Conservation (phyloP, 1,139 yeast genomes). For the Scheffersomyces parashehatae region DNA sequence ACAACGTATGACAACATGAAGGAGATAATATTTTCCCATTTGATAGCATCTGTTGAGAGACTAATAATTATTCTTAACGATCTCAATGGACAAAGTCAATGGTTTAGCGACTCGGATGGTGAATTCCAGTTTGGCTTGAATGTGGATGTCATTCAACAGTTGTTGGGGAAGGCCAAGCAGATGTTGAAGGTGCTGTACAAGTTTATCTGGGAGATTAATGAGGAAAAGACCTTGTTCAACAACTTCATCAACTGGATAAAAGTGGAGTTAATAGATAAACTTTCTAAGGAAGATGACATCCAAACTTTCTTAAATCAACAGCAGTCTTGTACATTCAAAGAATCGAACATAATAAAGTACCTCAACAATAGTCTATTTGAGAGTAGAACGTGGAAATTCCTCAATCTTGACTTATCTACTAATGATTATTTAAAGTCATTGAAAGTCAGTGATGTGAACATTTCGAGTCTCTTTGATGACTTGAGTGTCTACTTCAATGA, state of each 20-base stretch:
- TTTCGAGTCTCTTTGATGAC: constrained; percentile 7
- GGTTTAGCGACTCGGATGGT: constrained; percentile 26
- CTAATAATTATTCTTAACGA: constrained; percentile 51
- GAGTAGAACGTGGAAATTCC: constrained; percentile 24
- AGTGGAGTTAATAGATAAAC: constrained; percentile 33
- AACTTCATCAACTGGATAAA: constrained; percentile 52
- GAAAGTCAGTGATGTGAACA: constrained; percentile 4
- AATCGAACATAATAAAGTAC: constrained; percentile 30
- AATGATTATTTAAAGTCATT: constrained; percentile 16
- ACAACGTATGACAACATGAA: constrained; percentile 50
- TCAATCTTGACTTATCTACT: constrained; percentile 19
- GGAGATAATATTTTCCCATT: constrained; percentile 46
- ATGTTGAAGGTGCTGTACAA: constrained; percentile 39
- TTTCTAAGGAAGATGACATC: constrained; percentile 38
- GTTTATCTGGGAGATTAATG: constrained; percentile 48
- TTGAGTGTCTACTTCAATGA: constrained; percentile 11
- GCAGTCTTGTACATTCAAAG: constrained; percentile 18
- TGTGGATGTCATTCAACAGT: constrained; percentile 20
- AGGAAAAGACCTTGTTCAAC: constrained; percentile 53
- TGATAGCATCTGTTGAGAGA: constrained; percentile 61
- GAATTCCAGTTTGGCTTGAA: constrained; percentile 28
- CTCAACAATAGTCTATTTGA: constrained; percentile 27
- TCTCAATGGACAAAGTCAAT: constrained; percentile 45
- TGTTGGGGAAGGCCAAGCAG: constrained; percentile 29
- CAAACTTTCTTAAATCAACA: constrained; percentile 23